Base-by-base conservation (phyloP, 2,329 filamentous ascomycete species). In the Penicillium sp. region DNA sequence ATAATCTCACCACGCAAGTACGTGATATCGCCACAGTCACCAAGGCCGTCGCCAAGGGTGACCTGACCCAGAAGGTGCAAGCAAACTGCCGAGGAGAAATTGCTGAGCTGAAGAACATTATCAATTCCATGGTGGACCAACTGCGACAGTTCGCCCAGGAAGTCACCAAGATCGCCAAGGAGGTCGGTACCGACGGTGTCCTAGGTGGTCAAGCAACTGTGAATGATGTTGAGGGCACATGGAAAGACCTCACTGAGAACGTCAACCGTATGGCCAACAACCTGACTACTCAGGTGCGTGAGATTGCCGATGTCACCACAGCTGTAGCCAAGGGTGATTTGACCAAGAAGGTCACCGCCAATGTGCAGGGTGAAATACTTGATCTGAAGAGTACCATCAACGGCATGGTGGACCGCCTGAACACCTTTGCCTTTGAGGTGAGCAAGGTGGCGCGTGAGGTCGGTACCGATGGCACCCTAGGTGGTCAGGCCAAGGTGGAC, bases 251-350 rank as follows among this genome's bases (percentile, higher is more conserved):
- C 64, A 99, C 94, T 3, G 90, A 94, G 73, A 93, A 93, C 65
- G 94, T 99, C 79, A 99, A 99, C 79, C 91, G 93, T 69, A 98
- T 99, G 94, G 94, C 94, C 74, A 96, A 95, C 85, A 99, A 98
- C 76, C 82, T 99, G 70, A 98, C 94, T 2, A 96, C 95, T 5
- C 94, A 99, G 81, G 95, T 99, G 74, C 89, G 94, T 81, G 93
- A 97, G 78, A 99, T 99, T 70, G 95, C 94, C 64, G 92, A 94
- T 73, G 95, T 99, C 61, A 98, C 94, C 3, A 97, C 93, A 1
- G 94, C 94, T 61, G 94, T 99, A 64, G 94, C 94, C 55, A 91
- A 90, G 76, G 94, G 94, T 73, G 94, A 99, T 78, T 82, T 99
- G 64, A 96, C 92, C 64, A 92, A 95, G 80, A 98, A 97, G 82